Evolutionary conservation across 2,329 filamentous ascomycete species (phyloP).

Genomic region (Graphilbum ipis-grandicollis): DNA sequence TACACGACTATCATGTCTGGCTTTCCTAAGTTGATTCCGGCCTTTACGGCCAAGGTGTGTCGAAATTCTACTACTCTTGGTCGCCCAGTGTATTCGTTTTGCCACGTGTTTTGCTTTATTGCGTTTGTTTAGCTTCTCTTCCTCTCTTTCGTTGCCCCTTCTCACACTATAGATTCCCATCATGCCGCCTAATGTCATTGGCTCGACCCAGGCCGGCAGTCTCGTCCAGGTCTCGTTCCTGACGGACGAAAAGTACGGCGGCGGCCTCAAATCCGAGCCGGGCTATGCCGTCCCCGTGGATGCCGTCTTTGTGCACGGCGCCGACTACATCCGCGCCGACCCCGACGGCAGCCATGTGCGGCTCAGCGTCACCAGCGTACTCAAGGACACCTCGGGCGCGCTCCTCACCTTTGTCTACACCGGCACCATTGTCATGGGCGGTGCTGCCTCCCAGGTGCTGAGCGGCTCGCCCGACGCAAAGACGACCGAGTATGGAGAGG

Average conservation of each 20-base stretch:
- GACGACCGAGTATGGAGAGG: slow-evolving; percentile 21
- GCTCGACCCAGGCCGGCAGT: slow-evolving; percentile 13
- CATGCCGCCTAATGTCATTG: slow-evolving; percentile 13
- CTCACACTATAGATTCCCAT: slow-evolving; percentile 10
- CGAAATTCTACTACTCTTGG: neutral
- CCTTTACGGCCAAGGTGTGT: slow-evolving; percentile 19
- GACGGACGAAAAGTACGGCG: slow-evolving; percentile 9
- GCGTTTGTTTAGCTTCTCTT: no score
- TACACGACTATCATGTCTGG: slow-evolving; percentile 13
- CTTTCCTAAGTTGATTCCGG: slow-evolving; percentile 22
- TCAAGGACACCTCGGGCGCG: slow-evolving; percentile 17
- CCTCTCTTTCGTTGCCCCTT: neutral
- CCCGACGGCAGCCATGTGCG: slow-evolving; percentile 17
- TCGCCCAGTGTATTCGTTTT: no score
- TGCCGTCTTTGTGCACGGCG: slow-evolving; percentile 20
- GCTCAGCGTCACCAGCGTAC: slow-evolving; percentile 21
- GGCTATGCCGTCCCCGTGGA: slow-evolving; percentile 20
- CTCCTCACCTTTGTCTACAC: slow-evolving; percentile 20
- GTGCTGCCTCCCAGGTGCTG: slow-evolving; percentile 17
- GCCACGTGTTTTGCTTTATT: no score
- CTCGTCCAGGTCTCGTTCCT: slow-evolving; percentile 16
- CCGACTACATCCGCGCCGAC: slow-evolving; percentile 23
- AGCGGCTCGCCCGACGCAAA: slow-evolving; percentile 16
- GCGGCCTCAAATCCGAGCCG: slow-evolving; percentile 18
- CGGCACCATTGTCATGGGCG: slow-evolving; percentile 16